Base-by-base conservation (phyloP, 1,284 basidiomycete species). In the Volvariella surrecta region DNA sequence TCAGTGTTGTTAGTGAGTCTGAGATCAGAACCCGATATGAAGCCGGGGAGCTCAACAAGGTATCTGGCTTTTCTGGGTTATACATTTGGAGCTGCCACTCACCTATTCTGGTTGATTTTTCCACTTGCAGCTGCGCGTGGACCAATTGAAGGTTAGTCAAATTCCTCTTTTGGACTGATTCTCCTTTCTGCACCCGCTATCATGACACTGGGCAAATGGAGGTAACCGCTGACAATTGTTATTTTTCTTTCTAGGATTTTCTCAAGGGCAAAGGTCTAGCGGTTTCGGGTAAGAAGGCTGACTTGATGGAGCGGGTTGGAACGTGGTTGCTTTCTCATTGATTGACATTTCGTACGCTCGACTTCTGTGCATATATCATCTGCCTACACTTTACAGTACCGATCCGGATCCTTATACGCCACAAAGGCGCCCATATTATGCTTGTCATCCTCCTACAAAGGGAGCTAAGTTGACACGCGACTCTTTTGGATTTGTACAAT, bases 1-100 rank as follows among this genome's bases (percentile, higher is more conserved):
- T 40, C 39, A 58, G 68, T 19, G 67, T 63, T 39, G 68, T 82
- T 16, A 71, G 74, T 49, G 82, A 87, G 53, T 71, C 70, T 30
- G 84, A 89, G 58, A 70, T 92, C 44, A 72, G 76, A 39, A 77
- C 73, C 48, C 74, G 71, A 55, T 80, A 76, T 52, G 72, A 79
- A 13, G 59, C 63, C 8, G 82, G 76, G 2, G 66, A 62, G 15
- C 63, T 91, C 35, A 62, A 52, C 45, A 90, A 88, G 71, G 87
- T 86, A 55, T 24, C 4, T 30, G 17, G 44, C 18, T 39, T 38
- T 39, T 48, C 46, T 42, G 22, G 19, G 28, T 51, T 34, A 39
- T 47, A 15, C 34, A n/a, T 39, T 31, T 50, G 39, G 39, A n/a
- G 24, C 11, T 11, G 11, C 24, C 24, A 28, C 24, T 28, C 24